Base-by-base conservation (phyloP, 495 filamentous ascomycete species). In the Neurospora sp. region DNA sequence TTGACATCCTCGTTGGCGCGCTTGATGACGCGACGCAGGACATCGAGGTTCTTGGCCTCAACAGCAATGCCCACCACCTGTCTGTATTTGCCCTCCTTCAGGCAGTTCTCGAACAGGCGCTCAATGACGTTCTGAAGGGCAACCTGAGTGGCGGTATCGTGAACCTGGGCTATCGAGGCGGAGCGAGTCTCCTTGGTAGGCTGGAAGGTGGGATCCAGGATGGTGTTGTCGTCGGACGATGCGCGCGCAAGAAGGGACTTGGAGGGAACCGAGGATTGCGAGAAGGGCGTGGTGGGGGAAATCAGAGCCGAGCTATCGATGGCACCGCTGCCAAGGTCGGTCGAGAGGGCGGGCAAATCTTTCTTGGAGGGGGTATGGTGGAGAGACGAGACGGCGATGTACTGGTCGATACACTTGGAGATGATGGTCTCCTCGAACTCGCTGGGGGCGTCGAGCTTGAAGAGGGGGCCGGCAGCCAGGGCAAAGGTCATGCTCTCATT, bases 361-460 rank as follows among this genome's bases (percentile, higher is more conserved):
- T 79, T 76, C 69, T 83, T 80, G 38, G 85, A 79, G 39, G 81
- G 83, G 70, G 87, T 85, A 75, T 92, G 88, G 77, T 90, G 90
- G 76, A 88, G 85, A 53, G 90, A 89, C 70, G 92, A 94, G 65
- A 95, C 87, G 70, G 92, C 89, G 78, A 99, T 97, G 81, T 98
- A 99, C 70, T 97, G 96, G 81, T 99, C 96, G 77, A 99, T 89
- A 79, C 96, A 99, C 87, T 96, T 97, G 27, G 94, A 92, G 79
- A 98, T 94, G 79, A 99, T 98, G 39, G 96, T 99, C 84, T 99
- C 94, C 80, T 98, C 96, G 79, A 96, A 99, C 86, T 99, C 96
- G 80, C 94, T 93, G 69, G 91, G 90, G 71, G 90, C 89, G 74
- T 97, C 92, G 72, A 99, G 86, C 84, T 96, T 90, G 85, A 99